A percentile compares a stretch with the other conserved stretches of the same genome.
phyloP scores from a whole-genome alignment of 192 early-diverging fungal species.

The Coemansia sp. region DNA sequence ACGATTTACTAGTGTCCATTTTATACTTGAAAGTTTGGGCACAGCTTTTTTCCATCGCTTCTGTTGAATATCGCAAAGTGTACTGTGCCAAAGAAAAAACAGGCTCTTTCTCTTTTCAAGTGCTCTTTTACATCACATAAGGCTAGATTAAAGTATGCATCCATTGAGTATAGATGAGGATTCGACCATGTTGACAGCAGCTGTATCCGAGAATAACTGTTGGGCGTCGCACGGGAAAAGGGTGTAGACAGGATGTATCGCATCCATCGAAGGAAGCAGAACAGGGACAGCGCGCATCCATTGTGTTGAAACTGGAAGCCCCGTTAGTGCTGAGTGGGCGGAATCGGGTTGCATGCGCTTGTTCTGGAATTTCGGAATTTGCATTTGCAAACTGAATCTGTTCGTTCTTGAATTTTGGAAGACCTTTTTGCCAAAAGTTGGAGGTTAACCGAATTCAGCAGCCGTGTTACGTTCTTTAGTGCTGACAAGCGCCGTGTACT shows the following conservation, averaged over 20 bases:
- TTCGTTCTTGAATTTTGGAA: too few relatives aligned
- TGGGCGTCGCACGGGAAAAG: not conserved
- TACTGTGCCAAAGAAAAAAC: not conserved
- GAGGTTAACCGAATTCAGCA: too few relatives aligned
- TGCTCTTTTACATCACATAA: slow-evolving; percentile 24
- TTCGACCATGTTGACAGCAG: not conserved
- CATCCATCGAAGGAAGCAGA: not conserved
- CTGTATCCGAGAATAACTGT: not conserved
- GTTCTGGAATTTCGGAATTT: too few relatives aligned
- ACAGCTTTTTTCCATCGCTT: not conserved
- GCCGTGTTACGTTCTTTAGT: too few relatives aligned
- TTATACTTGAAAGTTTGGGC: not conserved
- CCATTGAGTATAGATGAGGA: slow-evolving; percentile 14
- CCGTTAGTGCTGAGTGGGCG: not conserved
- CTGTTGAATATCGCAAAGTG: not conserved
- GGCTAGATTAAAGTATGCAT: slow-evolving; percentile 41
- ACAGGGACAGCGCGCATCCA: slow-evolving; percentile 1
- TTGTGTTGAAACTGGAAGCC: not conserved
- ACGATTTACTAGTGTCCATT: too few relatives aligned
- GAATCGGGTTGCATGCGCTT: not conserved
- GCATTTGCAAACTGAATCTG: too few relatives aligned
- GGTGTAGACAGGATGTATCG: not conserved
- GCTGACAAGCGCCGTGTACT: too few relatives aligned
- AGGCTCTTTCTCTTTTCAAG: slow-evolving; percentile 31
- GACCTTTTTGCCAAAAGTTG: too few relatives aligned